A percentile compares a stretch with the other conserved stretches of the same genome.
Evolutionary conservation across 1,284 basidiomycete genomes (phyloP).

Genomic region (Filobasidium uniguttulatum): DNA sequence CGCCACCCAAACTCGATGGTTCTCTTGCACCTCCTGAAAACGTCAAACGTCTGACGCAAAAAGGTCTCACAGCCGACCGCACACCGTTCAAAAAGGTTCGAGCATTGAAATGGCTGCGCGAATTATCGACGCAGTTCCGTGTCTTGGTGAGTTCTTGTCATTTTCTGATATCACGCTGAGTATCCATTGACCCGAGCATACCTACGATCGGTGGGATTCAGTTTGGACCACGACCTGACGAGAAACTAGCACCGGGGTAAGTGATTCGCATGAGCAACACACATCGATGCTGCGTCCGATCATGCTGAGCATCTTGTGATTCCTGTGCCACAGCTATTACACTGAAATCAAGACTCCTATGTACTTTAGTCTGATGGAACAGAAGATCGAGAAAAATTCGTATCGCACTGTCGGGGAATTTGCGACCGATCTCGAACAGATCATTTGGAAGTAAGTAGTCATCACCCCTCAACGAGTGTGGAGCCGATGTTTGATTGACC

Average conservation of each 20-base stretch:
- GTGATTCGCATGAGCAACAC: too few species aligned
- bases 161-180: conserved; percentile 13
- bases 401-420: conserved; percentile 73
- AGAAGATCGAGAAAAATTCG: conserved; percentile 52
- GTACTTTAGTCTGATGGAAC: conserved; percentile 77
- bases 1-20: neutral
- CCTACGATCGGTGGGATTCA: conserved; percentile 14
- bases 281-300: neutral
- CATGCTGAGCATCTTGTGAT: conserved; percentile 2
- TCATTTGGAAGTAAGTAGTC: conserved; percentile 57
- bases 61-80: neutral
- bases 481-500: conserved; percentile 12
- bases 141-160: conserved; percentile 46
- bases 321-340: conserved; percentile 51
- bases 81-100: neutral
- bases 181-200: neutral
- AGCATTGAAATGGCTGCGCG: neutral
- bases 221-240: conserved; percentile 74
- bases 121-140: neutral
- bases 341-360: conserved; percentile 88
- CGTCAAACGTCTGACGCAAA: neutral
- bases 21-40: neutral
- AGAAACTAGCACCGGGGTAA: conserved; percentile 73
- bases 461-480: neutral
- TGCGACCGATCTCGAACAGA: conserved; percentile 63